Evolutionary conservation across 1,139 yeast genomes (phyloP).

Genomic region (Suhomyces taliae): DNA sequence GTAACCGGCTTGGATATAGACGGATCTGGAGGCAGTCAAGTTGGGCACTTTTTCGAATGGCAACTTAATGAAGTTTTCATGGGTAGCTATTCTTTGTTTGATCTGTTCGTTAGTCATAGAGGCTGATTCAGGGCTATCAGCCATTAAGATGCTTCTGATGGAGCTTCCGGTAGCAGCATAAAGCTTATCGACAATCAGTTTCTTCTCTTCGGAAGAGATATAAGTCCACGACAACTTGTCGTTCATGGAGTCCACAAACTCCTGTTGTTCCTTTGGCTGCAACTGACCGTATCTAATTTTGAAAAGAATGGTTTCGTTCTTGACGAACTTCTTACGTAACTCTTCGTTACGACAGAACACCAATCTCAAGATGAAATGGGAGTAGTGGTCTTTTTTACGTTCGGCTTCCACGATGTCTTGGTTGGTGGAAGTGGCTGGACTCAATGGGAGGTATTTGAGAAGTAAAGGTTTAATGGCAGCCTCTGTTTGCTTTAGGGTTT

Average conservation of each 20-base stretch:
- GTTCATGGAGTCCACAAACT: constrained; percentile 57
- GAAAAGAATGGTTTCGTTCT: constrained; percentile 75
- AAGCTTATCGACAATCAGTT: constrained; percentile 48
- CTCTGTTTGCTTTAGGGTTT: constrained; percentile 65
- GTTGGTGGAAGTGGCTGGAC: constrained; percentile 34
- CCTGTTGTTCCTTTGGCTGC: constrained; percentile 68
- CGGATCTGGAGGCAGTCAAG: constrained; percentile 67
- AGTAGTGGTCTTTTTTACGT: constrained; percentile 84
- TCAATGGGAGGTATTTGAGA: constrained; percentile 64
- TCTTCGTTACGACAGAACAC: constrained; percentile 94
- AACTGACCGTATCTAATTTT: constrained; percentile 66
- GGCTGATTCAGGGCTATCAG: constrained; percentile 27
- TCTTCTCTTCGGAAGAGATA: constrained; percentile 64
- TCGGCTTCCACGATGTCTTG: constrained; percentile 44
- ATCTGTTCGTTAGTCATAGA: constrained; percentile 42
- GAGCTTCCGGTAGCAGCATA: constrained; percentile 50
- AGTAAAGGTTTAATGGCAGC: constrained; percentile 63
- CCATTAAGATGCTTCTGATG: constrained; percentile 33
- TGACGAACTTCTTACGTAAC: constrained; percentile 71
- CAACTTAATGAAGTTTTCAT: constrained; percentile 71
- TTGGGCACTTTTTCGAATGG: constrained; percentile 86
- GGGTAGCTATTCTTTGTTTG: constrained; percentile 39
- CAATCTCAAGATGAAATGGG: constrained; percentile 82
- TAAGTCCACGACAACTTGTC: constrained; percentile 69
- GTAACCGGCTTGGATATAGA: constrained; percentile 63